Evolutionary conservation across 768 basidiomycete genomes (phyloP), one percentile per base, ranked within the genome.

Genomic region (Collybiopsis luxurians): DNA sequence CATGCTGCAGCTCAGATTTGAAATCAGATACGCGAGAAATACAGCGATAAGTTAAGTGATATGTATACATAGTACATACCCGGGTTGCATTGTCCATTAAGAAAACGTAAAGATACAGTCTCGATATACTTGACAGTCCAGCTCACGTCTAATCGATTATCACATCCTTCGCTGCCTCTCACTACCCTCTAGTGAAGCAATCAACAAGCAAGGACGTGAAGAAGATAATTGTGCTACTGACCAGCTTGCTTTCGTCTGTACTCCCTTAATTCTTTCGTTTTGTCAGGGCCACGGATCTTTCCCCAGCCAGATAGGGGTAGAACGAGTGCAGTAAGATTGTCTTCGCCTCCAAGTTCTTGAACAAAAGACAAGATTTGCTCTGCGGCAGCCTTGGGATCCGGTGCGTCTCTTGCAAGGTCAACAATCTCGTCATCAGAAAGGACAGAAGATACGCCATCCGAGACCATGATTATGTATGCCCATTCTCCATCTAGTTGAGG

Each of bases 301-400:
- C 90, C 91, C 96, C 97, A 99, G 17, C 96, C 95, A 7, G 88
- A 83, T 7, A 98, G 80, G 5, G 97, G 97, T 9, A 98, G 82
- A 13, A 98, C 91, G 40, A 99, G 81, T 10, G 83, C 90, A 1
- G 94, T 97, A 39, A 89, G 85, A 68, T 99, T 99, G 68, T 99
- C 97, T 60, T 91, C 88, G 30, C 90, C 88, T 31, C 87, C 87
- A 45, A 95, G 72, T 59, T 95, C 92, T 71, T 98, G 90, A 1
- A 92, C 88, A 66, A 93, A 98, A 21, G 84, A 73, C 5, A 98
- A 73, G 42, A 98, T 94, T 13, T 80, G 79, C 28, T 88, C 79
- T 3, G 96, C 95, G n/a, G 93, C 95, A 28, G 73, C 71, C 64
- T 83, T 85, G 0, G 96, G 96, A 63, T 86, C 82, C 9, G 73